Evolutionary conservation across 306 rosid species (phyloP).

Genomic region (Sicyos baderoa): DNA sequence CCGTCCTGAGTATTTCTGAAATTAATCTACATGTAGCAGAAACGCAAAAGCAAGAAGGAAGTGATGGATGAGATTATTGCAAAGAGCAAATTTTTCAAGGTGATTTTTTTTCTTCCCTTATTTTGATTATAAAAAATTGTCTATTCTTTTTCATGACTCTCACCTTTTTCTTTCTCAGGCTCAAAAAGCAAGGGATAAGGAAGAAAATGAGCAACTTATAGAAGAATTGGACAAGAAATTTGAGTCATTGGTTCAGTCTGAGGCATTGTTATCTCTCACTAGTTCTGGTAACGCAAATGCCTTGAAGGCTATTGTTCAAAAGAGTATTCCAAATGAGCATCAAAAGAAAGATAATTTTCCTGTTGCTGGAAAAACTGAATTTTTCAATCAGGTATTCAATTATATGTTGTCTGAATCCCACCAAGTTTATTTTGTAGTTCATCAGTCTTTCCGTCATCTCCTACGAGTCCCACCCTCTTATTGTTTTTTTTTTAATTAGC

Average conservation of each 20-base stretch:
- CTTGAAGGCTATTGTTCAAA: constrained; percentile 54
- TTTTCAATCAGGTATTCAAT: constrained; percentile 36
- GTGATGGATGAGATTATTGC: constrained; percentile 68
- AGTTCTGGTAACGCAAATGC: constrained; percentile 61
- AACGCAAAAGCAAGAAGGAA: constrained; percentile 76
- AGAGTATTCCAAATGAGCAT: constrained; percentile 37
- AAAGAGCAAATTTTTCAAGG: constrained; percentile 82
- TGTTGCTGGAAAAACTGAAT: constrained; percentile 25
- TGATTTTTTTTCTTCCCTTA: constrained; percentile 23
- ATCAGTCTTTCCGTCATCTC: background rate
- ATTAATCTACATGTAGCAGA: constrained; percentile 39
- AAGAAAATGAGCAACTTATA: constrained; percentile 58
- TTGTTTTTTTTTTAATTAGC: background rate
- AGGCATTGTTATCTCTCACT: constrained; percentile 48
- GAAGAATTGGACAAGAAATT: constrained; percentile 69
- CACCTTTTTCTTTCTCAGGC: constrained; percentile 43
- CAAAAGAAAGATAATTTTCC: constrained; percentile 34
- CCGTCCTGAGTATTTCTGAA: background rate
- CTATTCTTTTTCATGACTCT: background rate
- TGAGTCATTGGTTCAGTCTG: constrained; percentile 45
- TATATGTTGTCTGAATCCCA: background rate
- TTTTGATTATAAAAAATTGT: background rate
- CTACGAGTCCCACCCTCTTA: background rate
- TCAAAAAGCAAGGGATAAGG: constrained; percentile 78
- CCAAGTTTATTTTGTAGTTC: background rate